These are phyloP conservation scores for Vitis hybrid DNA, from an alignment of 177 flowering plant genomes.

Conservation along the genomic window DNA sequence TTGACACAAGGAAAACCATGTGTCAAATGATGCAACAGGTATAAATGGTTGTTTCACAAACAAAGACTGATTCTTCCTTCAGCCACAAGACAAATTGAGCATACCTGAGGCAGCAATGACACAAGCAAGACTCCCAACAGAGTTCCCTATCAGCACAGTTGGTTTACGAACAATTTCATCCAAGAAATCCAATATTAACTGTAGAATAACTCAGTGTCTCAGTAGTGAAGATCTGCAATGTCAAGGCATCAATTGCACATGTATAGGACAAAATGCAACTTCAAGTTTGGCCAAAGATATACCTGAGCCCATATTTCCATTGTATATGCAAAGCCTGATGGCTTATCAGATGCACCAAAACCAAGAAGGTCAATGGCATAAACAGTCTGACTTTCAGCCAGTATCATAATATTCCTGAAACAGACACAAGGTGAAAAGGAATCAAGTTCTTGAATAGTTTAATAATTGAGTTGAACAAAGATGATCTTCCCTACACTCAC, in stretches of 20 bases:
- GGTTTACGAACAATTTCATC: conserved; percentile 72
- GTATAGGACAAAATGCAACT: neutral
- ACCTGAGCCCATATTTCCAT: conserved; percentile 96
- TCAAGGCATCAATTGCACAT: neutral
- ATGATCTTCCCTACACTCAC: neutral
- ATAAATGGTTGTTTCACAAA: neutral
- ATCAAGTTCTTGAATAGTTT: neutral
- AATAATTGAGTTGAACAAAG: neutral
- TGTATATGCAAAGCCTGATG: conserved; percentile 64
- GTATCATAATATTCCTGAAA: conserved; percentile 60
- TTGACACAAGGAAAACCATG: neutral
- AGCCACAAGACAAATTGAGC: neutral
- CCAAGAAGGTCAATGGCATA: conserved; percentile 91
- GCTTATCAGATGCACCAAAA: conserved; percentile 94
- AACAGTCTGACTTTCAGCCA: conserved; percentile 58
- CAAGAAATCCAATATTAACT: conserved; percentile 85
- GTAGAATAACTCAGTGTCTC: conserved; percentile 18
- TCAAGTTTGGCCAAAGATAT: conserved; percentile 6
- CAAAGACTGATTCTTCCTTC: neutral
- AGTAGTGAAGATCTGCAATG: conserved; percentile 3
- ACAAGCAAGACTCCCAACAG: conserved; percentile 97
- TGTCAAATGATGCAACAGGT: neutral
- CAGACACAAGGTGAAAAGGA: neutral
- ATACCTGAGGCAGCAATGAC: conserved; percentile 87
- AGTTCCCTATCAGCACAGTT: conserved; percentile 84